Base-by-base conservation (phyloP, 2,329 filamentous ascomycete species). In the Calonectria pseudoturangicola region DNA sequence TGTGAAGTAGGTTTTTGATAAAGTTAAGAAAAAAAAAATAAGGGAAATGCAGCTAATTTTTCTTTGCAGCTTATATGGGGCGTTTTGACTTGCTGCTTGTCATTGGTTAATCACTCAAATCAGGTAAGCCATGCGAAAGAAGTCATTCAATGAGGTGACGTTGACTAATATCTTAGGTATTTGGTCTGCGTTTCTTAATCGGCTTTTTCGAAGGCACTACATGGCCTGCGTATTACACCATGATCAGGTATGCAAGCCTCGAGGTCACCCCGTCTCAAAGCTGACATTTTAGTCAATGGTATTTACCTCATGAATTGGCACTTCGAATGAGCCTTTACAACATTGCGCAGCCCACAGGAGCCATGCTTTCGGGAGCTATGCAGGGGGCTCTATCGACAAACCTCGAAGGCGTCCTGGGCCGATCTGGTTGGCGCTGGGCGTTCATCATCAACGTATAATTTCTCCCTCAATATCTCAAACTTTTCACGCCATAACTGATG, bases 261-360 rank as follows among this genome's bases (percentile, higher is more conserved):
- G 15, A 10, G 2, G 4, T 7, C 15, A 7, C 13, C 13, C 13
- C 30, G 3, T 13, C 16, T 7, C 8, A 1, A 8, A 4, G 13
- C 56, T 62, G 15, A 36, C 45, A 8, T 10, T 27, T 3, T 13
- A 68, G 66, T 15, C 54, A 68, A 48, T 68, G 66, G 70, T 72
- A 72, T 6, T 50, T 72, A 27, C 70, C 70, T 1, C 70, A 72
- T 3, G 70, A 69, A 18, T 33, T 72, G 8, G 58, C 70, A 2
- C 58, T 72, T 10, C 48, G 70, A 10, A 71, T 71, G 71, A 73
- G 71, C n/a, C n/a, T 73, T 6, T 71, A 73, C 47, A 73, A 73
- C 3, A 73, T 73, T 41, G 71, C 71, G 2, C 71, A 73, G 7
- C 71, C 71, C 28, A 60, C 71, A 1, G 71, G 71, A n/a, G 71